These are phyloP conservation scores for Eleusine coracana DNA, from an alignment of 176 grass and related monocot genomes.

Conservation along the genomic window DNA sequence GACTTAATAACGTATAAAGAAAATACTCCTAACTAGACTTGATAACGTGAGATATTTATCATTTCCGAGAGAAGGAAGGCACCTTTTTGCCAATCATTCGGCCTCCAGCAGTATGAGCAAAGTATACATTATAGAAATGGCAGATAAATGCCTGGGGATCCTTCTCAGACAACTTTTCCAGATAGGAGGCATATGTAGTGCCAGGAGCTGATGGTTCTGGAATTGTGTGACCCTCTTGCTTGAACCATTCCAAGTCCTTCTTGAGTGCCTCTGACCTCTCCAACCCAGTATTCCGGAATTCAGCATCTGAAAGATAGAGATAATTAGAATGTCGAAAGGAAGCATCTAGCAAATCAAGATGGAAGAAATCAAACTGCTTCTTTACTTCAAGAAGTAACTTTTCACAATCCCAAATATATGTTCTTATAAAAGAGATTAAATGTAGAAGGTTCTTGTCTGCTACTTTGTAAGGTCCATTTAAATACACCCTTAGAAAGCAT, in stretches of 20 bases:
- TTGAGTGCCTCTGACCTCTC: constrained; percentile 86
- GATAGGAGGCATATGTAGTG: constrained; percentile 62
- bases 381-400: neutral
- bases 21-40: too few species aligned
- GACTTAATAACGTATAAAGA: too few species aligned
- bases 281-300: constrained; percentile 86
- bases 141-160: constrained; percentile 95
- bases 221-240: constrained; percentile 69
- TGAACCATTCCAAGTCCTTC: constrained; percentile 94
- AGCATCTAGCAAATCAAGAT: neutral
- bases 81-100: constrained; percentile 98
- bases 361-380: neutral
- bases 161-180: constrained; percentile 78
- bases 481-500: neutral
- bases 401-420: neutral
- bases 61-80: neutral
- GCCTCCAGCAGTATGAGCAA: constrained; percentile 93
- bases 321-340: constrained; percentile 16
- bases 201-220: constrained; percentile 79
- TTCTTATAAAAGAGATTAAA: neutral
- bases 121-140: constrained; percentile 96
- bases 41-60: neutral
- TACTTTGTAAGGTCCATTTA: neutral
- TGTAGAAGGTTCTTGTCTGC: neutral
- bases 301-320: constrained; percentile 62